phyloP scores from a whole-genome alignment of 139 green algal species.

The Chlorokybus atmophyticus region DNA sequence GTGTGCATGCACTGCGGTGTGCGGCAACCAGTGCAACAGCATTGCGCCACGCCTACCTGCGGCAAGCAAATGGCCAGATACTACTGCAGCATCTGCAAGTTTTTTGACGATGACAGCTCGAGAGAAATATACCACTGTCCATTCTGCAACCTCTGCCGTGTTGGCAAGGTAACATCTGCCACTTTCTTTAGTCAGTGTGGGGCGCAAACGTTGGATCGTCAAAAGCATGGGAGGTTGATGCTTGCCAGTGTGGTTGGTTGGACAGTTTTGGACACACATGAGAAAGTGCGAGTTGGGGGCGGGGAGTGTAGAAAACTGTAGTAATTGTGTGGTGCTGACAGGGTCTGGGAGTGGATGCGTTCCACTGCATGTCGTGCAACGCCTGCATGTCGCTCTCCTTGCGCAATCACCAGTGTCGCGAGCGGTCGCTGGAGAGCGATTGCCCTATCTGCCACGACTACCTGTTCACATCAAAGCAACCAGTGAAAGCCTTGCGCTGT shows the following conservation, averaged over 20 bases:
- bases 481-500: slow-evolving; percentile 70
- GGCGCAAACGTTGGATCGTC: no score
- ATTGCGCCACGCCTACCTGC: slow-evolving; percentile 27
- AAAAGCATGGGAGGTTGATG: no score
- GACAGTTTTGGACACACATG: no score
- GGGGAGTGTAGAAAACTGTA: no score
- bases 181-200: no score
- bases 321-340: slow-evolving; percentile 7
- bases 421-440: slow-evolving; percentile 56
- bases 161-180: slow-evolving; percentile 34
- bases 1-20: slow-evolving; percentile 78
- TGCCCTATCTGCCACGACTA: slow-evolving; percentile 93
- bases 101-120: slow-evolving; percentile 68
- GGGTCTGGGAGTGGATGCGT: slow-evolving; percentile 81
- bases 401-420: slow-evolving; percentile 74
- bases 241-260: no score
- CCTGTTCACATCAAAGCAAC: slow-evolving; percentile 72
- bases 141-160: slow-evolving; percentile 96
- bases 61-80: slow-evolving; percentile 60
- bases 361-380: slow-evolving; percentile 98
- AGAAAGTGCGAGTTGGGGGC: no score
- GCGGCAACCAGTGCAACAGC: slow-evolving; percentile 50
- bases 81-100: slow-evolving; percentile 92
- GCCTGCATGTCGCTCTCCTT: slow-evolving; percentile 83
- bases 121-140: slow-evolving; percentile 93